Evolutionary conservation across 352 stramenopile species (phyloP).

Genomic region (Globisporangium cederbergense): DNA sequence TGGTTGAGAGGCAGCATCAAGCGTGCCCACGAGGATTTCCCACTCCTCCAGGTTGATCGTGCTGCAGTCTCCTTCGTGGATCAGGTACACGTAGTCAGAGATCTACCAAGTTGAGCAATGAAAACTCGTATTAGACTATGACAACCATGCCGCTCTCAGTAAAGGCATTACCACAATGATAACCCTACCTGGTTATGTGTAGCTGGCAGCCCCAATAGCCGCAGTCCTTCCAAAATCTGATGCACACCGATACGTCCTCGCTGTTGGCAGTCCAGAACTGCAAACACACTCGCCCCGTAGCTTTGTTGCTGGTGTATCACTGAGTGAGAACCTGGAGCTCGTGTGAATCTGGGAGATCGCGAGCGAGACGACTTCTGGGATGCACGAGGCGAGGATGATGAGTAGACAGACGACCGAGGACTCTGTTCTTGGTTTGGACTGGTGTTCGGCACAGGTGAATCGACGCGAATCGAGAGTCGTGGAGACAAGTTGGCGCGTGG

Average conservation of each 20-base stretch:
- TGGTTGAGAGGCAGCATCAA: constrained; percentile 56
- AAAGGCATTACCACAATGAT: not conserved
- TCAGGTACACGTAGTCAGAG: constrained; percentile 70
- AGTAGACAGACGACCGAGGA: constrained; percentile 2
- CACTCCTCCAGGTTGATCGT: constrained; percentile 65
- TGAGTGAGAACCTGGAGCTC: constrained; percentile 9
- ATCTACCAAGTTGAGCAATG: constrained; percentile 28
- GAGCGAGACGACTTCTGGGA: constrained; percentile 21
- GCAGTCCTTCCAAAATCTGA: constrained; percentile 55
- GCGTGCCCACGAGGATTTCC: constrained; percentile 59
- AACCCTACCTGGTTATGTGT: constrained; percentile 58
- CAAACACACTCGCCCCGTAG: constrained; percentile 46
- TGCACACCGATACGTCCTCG: constrained; percentile 41
- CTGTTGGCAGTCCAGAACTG: constrained; percentile 45
- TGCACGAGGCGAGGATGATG: constrained; percentile 2
- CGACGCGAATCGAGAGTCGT: constrained; percentile 5
- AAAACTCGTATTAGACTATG: not conserved
- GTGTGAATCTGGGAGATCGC: constrained; percentile 18
- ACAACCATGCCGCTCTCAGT: not conserved
- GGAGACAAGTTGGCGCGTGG: not conserved
- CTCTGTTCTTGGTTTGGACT: constrained; percentile 20
- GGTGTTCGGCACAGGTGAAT: not conserved
- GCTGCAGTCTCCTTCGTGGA: constrained; percentile 51
- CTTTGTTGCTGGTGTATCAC: constrained; percentile 19
- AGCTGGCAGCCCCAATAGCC: constrained; percentile 45